Base-by-base conservation (phyloP, 257 asterid species). In the Lantana camara region DNA sequence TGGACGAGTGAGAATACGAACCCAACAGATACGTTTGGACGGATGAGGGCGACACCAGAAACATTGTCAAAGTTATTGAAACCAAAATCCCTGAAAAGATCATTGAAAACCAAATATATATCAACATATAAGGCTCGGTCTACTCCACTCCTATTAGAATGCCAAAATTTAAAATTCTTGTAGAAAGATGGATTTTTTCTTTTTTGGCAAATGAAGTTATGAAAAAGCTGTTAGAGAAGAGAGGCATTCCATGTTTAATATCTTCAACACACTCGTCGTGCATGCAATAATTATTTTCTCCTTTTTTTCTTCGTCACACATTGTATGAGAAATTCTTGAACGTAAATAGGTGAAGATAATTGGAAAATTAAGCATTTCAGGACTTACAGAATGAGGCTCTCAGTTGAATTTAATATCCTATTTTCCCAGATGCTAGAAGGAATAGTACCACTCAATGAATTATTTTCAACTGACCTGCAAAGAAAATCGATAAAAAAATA, bases 361-460 rank as follows among this genome's bases (percentile, higher is more conserved):
- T 27, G 32, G 5, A 27, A 27, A 27, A 2, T 27, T 27, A 27
- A 27, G 32, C 10, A 38, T 65, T 71, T 64, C 7, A 51, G 29
- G 55, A 69, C 99, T 84, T 88, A 94, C 99, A 94, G 63, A 55
- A 69, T 34, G 48, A 94, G 90, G 35, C 67, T 80, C 78, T 81
- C 91, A 0, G 88, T 80, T 19, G 76, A 77, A 66, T 88, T 88
- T 24, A 79, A 54, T 64, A 68, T 83, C 77, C 96, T 80, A 62
- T 75, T 86, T 73, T 75, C 85, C 99, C 99, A 94, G 64, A 94
- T 82, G 63, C 67, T 68, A 38, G 98, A 76, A 60, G 96, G 91
- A 71, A 94, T 75, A 61, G 96, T 84, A 73, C 99, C 99, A 63
- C 60, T 78, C 80, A 94, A 61, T 12, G 79, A 69, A 80, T 94